Conservation (phyloP, 208 protist species). For the Leishmania turanica region DNA sequence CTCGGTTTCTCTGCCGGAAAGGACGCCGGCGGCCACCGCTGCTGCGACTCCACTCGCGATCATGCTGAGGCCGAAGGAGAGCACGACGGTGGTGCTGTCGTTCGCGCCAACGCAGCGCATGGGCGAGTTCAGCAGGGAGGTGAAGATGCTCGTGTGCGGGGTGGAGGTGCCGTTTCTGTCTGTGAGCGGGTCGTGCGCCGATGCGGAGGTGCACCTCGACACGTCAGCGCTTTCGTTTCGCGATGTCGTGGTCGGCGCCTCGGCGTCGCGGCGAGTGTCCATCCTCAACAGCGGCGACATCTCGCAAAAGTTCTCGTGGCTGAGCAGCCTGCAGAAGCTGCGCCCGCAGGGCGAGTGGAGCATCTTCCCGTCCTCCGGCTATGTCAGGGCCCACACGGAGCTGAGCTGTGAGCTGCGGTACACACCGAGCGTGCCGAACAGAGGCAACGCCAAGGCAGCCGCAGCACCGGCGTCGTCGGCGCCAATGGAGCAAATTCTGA, state of each 20-base stretch:
- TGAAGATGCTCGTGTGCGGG: slow-evolving; percentile 92
- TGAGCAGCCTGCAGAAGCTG: slow-evolving; percentile 32
- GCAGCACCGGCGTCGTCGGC: not conserved
- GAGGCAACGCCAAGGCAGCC: not conserved
- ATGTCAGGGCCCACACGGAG: slow-evolving; percentile 90
- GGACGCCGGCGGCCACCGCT: slow-evolving; percentile 3
- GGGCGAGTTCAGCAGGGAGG: slow-evolving; percentile 87
- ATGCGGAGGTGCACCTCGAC: slow-evolving; percentile 96
- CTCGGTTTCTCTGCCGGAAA: slow-evolving; percentile 37
- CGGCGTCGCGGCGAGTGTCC: slow-evolving; percentile 70
- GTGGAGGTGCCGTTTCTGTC: slow-evolving; percentile 80
- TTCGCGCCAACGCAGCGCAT: slow-evolving; percentile 88
- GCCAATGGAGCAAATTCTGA: slow-evolving; percentile 40
- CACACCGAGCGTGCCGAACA: slow-evolving; percentile 45
- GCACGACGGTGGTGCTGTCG: slow-evolving; percentile 57
- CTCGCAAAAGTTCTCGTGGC: slow-evolving; percentile 92
- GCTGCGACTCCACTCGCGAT: slow-evolving; percentile 22
- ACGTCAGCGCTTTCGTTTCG: slow-evolving; percentile 89
- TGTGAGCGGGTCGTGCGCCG: slow-evolving; percentile 91
- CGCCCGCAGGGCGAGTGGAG: slow-evolving; percentile 61
- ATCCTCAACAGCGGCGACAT: slow-evolving; percentile 97
- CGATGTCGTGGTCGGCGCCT: slow-evolving; percentile 87
- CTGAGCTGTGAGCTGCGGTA: slow-evolving; percentile 91
- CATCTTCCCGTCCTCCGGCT: slow-evolving; percentile 81
- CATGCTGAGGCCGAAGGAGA: slow-evolving; percentile 88